Base-by-base conservation (phyloP, 1,284 basidiomycete species). In the Cryptococcus amylolentus region DNA sequence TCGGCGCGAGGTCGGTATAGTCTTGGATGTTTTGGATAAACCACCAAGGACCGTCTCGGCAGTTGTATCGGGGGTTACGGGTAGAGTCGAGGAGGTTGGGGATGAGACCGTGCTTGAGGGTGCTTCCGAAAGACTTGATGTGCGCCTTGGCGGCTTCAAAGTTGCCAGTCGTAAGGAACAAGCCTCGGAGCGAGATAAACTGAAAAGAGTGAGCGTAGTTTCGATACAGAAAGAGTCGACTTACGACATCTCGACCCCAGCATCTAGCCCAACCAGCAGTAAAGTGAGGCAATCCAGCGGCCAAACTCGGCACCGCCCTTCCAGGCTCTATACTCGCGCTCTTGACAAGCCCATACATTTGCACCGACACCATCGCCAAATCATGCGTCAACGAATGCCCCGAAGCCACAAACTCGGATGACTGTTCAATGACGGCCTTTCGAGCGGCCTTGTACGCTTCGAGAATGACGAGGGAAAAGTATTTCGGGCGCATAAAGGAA, bases 11-110 rank as follows among this genome's bases (percentile, higher is more conserved):
- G 56, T 80, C 81, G 41, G 85, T 86, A 75, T 97, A 98, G 77
- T 98, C 93, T 72, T 98, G 95, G 56, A 98, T 95, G 70, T 91
- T 96, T 75, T 98, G 95, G 56, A 97, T 77, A 88, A 98, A 96
- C 90, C 93, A 98, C 95, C 54, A 68, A 23, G 66, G 66, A 41
- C 63, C 69, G 37, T 71, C 71, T 49, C 60, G 54, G 43, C 71
- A 77, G 65, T 78, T 82, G 64, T 79, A 89, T 84, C 91, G 81
- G 12, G 91, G 91, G 58, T 80, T 90, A 46, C 87, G 84, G 18
- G 88, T 81, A 4, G 91, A 94, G 76, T 96, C 92, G 56, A 97
- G 80, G 45, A 97, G 77, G 74, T 97, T 97, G 1, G 94, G 94
- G 64, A 96, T 93, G 62, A 97, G 79, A 1, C 91, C 91, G 69